These are phyloP conservation scores for Penicillium brevicompactum DNA, from an alignment of 2,329 filamentous ascomycete species.

Conservation along the genomic window DNA sequence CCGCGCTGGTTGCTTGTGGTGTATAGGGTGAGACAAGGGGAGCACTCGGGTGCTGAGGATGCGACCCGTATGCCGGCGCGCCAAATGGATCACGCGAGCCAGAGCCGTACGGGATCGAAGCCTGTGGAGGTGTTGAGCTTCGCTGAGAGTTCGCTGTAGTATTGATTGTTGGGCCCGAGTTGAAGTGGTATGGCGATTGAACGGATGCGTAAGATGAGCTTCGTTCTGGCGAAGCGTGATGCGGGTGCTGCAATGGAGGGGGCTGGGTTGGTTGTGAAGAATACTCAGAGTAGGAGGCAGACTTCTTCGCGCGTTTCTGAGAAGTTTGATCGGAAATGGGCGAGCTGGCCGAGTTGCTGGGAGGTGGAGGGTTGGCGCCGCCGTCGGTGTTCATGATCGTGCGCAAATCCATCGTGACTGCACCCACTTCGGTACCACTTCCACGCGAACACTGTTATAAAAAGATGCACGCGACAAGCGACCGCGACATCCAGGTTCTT, in stretches of 20 bases:
- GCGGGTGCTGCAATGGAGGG: slow-evolving; percentile 47
- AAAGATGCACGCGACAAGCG: slow-evolving; percentile 13
- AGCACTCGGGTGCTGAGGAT: slow-evolving; percentile 29
- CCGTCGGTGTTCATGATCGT: slow-evolving; percentile 54
- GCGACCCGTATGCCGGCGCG: slow-evolving; percentile 32
- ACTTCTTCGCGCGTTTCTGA: slow-evolving; percentile 29
- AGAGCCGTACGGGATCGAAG: slow-evolving; percentile 33
- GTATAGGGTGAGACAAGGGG: slow-evolving; percentile 43
- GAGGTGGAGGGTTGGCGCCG: slow-evolving; percentile 32
- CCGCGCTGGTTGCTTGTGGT: slow-evolving; percentile 38
- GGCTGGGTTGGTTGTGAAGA: slow-evolving; percentile 41
- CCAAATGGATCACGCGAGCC: slow-evolving; percentile 39
- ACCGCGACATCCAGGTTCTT: slow-evolving; percentile 24
- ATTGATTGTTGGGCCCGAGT: slow-evolving; percentile 34
- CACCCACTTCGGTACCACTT: slow-evolving; percentile 19
- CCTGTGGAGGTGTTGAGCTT: slow-evolving; percentile 36
- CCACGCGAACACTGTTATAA: slow-evolving; percentile 21
- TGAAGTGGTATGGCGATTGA: slow-evolving; percentile 44
- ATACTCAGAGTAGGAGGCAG: slow-evolving; percentile 31
- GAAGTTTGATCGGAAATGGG: slow-evolving; percentile 26
- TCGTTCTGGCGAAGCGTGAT: slow-evolving; percentile 47
- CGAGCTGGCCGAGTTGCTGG: slow-evolving; percentile 33
- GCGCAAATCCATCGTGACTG: slow-evolving; percentile 53
- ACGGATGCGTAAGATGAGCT: slow-evolving; percentile 41
- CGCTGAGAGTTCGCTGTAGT: slow-evolving; percentile 32